phyloP scores from a whole-genome alignment of 1,284 basidiomycete genomes.

The Mycosarcoma maydis region DNA sequence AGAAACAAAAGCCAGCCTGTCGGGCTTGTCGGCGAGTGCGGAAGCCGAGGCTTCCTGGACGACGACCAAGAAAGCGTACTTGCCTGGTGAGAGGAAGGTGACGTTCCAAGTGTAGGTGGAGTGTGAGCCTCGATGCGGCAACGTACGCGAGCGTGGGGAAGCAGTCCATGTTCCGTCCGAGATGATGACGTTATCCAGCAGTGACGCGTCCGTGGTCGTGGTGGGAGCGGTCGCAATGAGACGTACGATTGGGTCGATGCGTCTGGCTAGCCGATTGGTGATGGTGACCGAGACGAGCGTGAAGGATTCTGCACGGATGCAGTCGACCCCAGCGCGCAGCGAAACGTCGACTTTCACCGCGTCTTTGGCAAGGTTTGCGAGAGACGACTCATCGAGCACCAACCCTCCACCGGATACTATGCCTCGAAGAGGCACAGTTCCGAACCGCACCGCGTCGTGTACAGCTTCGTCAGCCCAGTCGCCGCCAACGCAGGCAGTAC shows the following conservation, averaged over 20 bases:
- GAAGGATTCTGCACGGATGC: slow-evolving; percentile 10
- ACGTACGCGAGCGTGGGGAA: too few relatives aligned
- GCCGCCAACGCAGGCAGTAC: background rate
- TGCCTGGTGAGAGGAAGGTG: slow-evolving; percentile 21
- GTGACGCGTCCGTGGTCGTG: background rate
- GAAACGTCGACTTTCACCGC: slow-evolving; percentile 11
- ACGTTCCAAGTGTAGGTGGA: too few relatives aligned
- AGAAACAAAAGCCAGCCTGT: slow-evolving; percentile 15
- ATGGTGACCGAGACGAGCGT: slow-evolving; percentile 7
- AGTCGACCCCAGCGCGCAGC: slow-evolving; percentile 2
- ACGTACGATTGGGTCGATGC: slow-evolving; percentile 26
- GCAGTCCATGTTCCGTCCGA: slow-evolving; percentile 25
- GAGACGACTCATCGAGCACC: slow-evolving; percentile 2
- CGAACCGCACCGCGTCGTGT: slow-evolving; percentile 4
- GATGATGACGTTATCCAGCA: slow-evolving; percentile 15
- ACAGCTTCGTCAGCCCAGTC: background rate
- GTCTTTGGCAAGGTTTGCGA: slow-evolving; percentile 10
- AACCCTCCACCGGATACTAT: slow-evolving; percentile 15
- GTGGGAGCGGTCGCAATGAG: slow-evolving; percentile 28
- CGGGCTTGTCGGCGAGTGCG: background rate
- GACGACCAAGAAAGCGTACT: slow-evolving; percentile 20
- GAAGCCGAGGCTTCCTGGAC: slow-evolving; percentile 17
- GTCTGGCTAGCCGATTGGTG: slow-evolving; percentile 13
- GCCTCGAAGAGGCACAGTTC: slow-evolving; percentile 6
- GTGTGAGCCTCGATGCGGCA: too few relatives aligned